Base-by-base conservation (phyloP, 169 alveolate genomes). In the Eimeria acervulina region DNA sequence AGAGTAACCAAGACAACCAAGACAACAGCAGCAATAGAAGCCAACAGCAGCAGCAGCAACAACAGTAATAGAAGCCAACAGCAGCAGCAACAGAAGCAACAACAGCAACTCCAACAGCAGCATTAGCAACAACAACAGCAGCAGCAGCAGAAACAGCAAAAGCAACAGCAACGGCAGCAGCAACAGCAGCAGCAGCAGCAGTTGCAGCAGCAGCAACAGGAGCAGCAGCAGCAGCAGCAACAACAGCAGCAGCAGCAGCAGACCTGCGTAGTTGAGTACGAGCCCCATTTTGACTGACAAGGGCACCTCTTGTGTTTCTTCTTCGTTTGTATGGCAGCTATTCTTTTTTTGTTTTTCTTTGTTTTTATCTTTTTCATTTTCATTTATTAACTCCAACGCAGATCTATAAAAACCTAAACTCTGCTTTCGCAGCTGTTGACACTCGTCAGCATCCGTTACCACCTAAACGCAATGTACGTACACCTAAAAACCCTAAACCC, bases 51-150 rank as follows among this genome's bases (percentile, higher is more conserved):
- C 12, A 76, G 87, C 21, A 76, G 87, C 63, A 42, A 21, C 87
- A 76, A 26, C 87, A 76, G 63, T 61, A 76, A 19, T 61, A 76
- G 61, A n/a, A n/a, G n/a, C n/a, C n/a, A n/a, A n/a, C n/a, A n/a
- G 87, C 87, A 76, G 36, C 52, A 76, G 61, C 12, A 76, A n/a
- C 87, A 38, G 87, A 10, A 76, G 87, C 63, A 42, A 21, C 87
- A 76, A 26, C 87, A 76, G 63, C 87, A 76, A 19, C 87, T 38
- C 36, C 55, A 47, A 47, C 55, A 47, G 55, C 55, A 47, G 55
- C 55, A 47, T 7, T 12, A 47, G 55, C 55, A 47, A 47, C 55
- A 47, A 12, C 55, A 47, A 47, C 55, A 47, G 19, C 55, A 47
- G 55, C 55, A 47, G 55, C 12, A 47, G 12, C 55, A 47, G 12